Conservation (phyloP, 192 early-diverging fungal species). For the Coemansia sp. region DNA sequence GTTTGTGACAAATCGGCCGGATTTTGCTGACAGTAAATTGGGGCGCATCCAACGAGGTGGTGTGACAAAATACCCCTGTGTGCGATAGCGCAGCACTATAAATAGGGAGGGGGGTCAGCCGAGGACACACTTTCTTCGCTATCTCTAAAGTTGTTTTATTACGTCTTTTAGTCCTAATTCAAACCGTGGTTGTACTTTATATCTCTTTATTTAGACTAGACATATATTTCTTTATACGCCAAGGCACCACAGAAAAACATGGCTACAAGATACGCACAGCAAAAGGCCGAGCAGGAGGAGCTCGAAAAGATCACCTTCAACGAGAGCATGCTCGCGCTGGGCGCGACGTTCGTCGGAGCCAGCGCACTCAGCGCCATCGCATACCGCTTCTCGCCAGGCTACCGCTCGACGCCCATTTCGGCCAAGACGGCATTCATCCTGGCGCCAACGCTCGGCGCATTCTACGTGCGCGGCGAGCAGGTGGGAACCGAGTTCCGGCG, state of each 20-base stretch:
- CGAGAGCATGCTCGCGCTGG: slow-evolving; percentile 44
- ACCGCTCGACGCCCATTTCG: slow-evolving; percentile 43
- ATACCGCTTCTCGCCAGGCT: slow-evolving; percentile 26
- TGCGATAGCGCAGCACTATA: no score
- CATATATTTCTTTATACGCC: no score
- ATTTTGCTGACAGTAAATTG: slow-evolving; percentile 5
- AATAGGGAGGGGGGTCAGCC: no score
- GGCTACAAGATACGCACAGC: slow-evolving; percentile 19
- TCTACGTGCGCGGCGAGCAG: slow-evolving; percentile 52
- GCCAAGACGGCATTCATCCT: slow-evolving; percentile 51
- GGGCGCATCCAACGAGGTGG: neutral
- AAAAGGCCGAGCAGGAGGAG: slow-evolving; percentile 21
- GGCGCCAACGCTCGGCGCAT: slow-evolving; percentile 41
- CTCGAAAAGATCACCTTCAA: slow-evolving; percentile 28
- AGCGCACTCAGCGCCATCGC: slow-evolving; percentile 28
- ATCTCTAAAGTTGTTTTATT: no score
- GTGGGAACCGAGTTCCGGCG: slow-evolving; percentile 36
- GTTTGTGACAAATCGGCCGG: neutral
- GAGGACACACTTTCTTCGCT: no score
- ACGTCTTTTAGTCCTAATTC: no score
- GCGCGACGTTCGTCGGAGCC: slow-evolving; percentile 22
- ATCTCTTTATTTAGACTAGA: neutral
- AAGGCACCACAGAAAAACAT: slow-evolving; percentile 2
- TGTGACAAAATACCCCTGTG: neutral
- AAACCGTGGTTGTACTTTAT: no score